Base-by-base conservation (phyloP, 1,284 basidiomycete genomes). In the Leccinum fallax region DNA sequence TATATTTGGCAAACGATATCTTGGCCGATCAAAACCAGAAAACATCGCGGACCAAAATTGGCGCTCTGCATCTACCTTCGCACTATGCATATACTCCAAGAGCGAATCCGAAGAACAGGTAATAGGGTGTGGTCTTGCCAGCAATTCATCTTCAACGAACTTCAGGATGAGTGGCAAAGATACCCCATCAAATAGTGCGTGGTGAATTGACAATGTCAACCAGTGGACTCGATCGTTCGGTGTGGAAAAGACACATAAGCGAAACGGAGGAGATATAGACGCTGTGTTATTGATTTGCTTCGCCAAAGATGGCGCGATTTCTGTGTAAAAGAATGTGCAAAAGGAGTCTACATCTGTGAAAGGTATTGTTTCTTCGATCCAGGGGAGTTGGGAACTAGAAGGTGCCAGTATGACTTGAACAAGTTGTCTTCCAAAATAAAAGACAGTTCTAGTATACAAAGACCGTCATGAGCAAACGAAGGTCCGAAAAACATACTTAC, bases 131-230 rank as follows among this genome's bases (percentile, higher is more conserved):
- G 64, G 54, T 34, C 64, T 60, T 63, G 65, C 34, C 59, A 55
- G 57, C 13, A 80, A 79, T 46, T 68, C 70, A 9, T 70, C 68
- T 58, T 82, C 80, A 10, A 80, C 74, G 51, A 79, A 76, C 19
- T 72, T 69, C 57, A 82, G 69, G 10, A 83, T 65, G 10, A 76
- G 67, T 1, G 81, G 77, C 19, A 83, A 74, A 11, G 81, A 81
- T 30, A 78, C 75, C 7, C 80, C 81, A 64, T 83, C 81, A 61
- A 80, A 83, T 7, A 83, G 66, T 0, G 81, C 77, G 57, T 83
- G 81, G 55, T 83, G 82, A 46, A 83, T 80, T 9, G 82, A 83
- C 46, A 82, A 65, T 3, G 72, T 76, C 34, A 79, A 58, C 65
- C 74, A 68, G 51, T 55, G 61, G 5, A 59, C 38, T n/a, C 32